Evolutionary conservation across 108 stramenopile genomes (phyloP).

Genomic region (Skeletonema costatum): DNA sequence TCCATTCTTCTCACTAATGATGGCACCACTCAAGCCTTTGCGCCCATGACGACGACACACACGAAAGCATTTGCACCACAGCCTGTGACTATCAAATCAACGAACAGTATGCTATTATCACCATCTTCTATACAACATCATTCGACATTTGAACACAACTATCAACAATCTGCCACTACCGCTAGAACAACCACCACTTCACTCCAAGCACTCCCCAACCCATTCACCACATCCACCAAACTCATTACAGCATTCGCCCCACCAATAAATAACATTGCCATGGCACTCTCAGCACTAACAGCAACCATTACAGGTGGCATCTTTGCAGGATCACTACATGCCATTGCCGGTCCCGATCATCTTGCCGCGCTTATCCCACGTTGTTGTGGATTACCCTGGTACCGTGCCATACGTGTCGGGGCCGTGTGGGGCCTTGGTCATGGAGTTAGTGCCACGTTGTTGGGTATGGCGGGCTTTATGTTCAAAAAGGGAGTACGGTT

Average conservation of each 20-base stretch:
- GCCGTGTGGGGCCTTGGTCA: constrained; percentile 96
- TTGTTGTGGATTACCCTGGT: constrained; percentile 90
- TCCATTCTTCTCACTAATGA: not conserved
- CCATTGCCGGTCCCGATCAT: constrained; percentile 97
- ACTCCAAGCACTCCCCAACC: not conserved
- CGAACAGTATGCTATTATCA: not conserved
- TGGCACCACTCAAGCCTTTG: not conserved
- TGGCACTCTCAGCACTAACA: constrained; percentile 52
- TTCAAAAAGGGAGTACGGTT: constrained; percentile 63
- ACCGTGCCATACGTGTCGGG: constrained; percentile 86
- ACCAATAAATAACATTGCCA: constrained; percentile 1
- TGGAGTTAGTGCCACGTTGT: constrained; percentile 86
- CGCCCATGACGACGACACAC: not conserved
- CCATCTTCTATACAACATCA: not conserved
- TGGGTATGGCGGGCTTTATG: constrained; percentile 84
- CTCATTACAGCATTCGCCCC: not conserved
- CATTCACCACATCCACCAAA: not conserved
- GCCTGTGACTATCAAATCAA: not conserved
- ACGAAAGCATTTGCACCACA: not conserved
- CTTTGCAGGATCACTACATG: constrained; percentile 92
- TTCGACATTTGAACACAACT: not conserved
- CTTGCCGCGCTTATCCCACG: constrained; percentile 93
- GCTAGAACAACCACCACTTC: not conserved
- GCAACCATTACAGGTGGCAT: constrained; percentile 82
- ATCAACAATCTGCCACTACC: not conserved